Percentiles rank a stretch among this genome's conserved stretches.
Conservation (phyloP, 495 filamentous ascomycete species). For the Ramalina peruviana region DNA sequence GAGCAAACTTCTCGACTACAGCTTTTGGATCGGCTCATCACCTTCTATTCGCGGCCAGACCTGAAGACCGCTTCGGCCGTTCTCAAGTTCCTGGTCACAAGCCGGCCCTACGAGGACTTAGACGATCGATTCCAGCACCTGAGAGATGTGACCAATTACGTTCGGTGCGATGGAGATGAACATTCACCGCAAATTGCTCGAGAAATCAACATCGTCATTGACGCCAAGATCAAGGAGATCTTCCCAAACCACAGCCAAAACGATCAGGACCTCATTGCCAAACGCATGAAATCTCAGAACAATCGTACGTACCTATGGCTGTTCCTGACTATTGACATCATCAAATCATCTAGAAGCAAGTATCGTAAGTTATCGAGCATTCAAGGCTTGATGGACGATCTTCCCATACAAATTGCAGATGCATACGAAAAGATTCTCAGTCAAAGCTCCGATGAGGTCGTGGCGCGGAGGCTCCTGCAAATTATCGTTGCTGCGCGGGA, state of each 20-base stretch:
- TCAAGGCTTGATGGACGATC: conserved; percentile 15
- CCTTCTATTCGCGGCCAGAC: conserved; percentile 12
- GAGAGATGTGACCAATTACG: conserved; percentile 14
- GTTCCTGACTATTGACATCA: conserved; percentile 23
- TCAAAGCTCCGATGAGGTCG: conserved; percentile 9
- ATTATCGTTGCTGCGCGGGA: conserved; percentile 23
- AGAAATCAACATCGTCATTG: conserved; percentile 29
- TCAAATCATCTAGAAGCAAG: conserved; percentile 14
- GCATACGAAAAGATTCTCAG: conserved; percentile 25
- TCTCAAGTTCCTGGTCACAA: conserved; percentile 31
- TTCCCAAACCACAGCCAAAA: conserved; percentile 5
- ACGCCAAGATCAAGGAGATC: conserved; percentile 15
- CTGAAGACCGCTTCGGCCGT: background rate
- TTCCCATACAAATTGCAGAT: conserved; percentile 19
- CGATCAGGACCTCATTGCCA: conserved; percentile 7
- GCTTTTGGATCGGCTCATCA: conserved; percentile 16
- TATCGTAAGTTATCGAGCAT: conserved; percentile 14
- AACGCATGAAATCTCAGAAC: conserved; percentile 22
- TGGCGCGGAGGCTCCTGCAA: conserved; percentile 20
- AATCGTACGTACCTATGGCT: conserved; percentile 37
- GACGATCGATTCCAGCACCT: conserved; percentile 12
- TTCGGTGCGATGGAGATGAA: conserved; percentile 21
- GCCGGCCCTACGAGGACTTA: conserved; percentile 28
- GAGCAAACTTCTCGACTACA: conserved; percentile 11
- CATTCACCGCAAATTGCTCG: too few species aligned